Evolutionary conservation across 192 early-diverging fungal genomes (phyloP).

Genomic region (Coemansia aciculifera): DNA sequence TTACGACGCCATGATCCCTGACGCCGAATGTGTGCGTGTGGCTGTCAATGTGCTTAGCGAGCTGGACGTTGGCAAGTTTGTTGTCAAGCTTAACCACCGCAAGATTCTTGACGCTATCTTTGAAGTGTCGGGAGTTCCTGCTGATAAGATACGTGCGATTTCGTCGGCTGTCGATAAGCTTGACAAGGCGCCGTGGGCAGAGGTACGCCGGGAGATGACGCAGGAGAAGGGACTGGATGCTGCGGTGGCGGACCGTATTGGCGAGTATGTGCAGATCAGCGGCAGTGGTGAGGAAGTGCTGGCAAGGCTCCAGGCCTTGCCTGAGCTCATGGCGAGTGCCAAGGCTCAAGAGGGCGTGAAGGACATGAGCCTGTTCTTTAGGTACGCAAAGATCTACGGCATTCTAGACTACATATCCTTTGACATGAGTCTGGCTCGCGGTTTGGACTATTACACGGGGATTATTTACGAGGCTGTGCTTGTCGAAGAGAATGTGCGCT

Average conservation of each 20-base stretch:
- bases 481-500: conserved; percentile 43
- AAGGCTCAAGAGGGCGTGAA: conserved; percentile 76
- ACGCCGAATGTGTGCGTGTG: conserved; percentile 84
- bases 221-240: conserved; percentile 85
- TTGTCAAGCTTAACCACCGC: conserved; percentile 95
- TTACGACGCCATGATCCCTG: conserved; percentile 97
- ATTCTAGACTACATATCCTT: conserved; percentile 74
- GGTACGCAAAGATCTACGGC: conserved; percentile 79
- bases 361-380: conserved; percentile 85
- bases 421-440: conserved; percentile 94
- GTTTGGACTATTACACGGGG: conserved; percentile 98
- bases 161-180: conserved; percentile 98
- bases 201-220: conserved; percentile 92
- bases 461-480: conserved; percentile 96
- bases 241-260: conserved; percentile 86
- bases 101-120: conserved; percentile 98
- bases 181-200: conserved; percentile 94
- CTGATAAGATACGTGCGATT: conserved; percentile 83
- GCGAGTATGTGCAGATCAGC: conserved; percentile 83
- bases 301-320: conserved; percentile 66
- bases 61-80: conserved; percentile 86
- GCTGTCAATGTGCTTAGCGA: conserved; percentile 76
- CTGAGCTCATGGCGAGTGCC: conserved; percentile 63
- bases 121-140: conserved; percentile 91
- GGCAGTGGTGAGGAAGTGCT: conserved; percentile 73